phyloP scores from a whole-genome alignment of 2,329 filamentous ascomycete species.

The Didymella glomerata region DNA sequence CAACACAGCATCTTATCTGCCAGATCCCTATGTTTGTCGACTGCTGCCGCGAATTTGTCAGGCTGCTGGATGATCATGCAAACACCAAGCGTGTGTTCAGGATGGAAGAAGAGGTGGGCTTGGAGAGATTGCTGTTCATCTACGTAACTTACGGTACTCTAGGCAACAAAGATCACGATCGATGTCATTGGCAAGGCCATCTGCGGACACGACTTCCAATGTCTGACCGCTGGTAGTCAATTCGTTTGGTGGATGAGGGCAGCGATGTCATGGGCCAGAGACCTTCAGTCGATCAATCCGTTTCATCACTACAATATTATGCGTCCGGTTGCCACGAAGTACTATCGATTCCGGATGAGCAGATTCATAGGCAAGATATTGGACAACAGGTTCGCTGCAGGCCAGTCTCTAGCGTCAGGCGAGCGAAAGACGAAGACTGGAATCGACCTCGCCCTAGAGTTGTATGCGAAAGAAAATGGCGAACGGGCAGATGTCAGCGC shows the following conservation, averaged over 20 bases:
- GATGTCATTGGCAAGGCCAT: constrained; percentile 56
- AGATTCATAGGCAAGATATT: constrained; percentile 2
- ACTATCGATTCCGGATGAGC: not conserved
- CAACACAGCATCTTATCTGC: constrained; percentile 50
- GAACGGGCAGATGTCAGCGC: too few species aligned
- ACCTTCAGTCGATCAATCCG: constrained; percentile 2
- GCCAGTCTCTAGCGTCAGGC: too few species aligned
- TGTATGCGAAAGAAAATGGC: not conserved
- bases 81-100: constrained; percentile 49
- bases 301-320: constrained; percentile 4
- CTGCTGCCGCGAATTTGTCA: constrained; percentile 42
- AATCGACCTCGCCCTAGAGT: constrained; percentile 6
- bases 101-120: constrained; percentile 50
- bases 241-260: constrained; percentile 8
- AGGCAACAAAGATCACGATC: constrained; percentile 52
- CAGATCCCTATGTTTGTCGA: constrained; percentile 52
- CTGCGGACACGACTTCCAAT: constrained; percentile 50
- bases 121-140: too few species aligned
- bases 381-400: constrained; percentile 4
- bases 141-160: too few species aligned
- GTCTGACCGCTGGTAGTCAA: too few species aligned
- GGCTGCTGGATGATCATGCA: constrained; percentile 49
- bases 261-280: not conserved
- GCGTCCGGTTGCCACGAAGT: not conserved
- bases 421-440: too few species aligned